Evolutionary conservation across 805 yeast species (phyloP).

Genomic region (Kodamaea restingae): DNA sequence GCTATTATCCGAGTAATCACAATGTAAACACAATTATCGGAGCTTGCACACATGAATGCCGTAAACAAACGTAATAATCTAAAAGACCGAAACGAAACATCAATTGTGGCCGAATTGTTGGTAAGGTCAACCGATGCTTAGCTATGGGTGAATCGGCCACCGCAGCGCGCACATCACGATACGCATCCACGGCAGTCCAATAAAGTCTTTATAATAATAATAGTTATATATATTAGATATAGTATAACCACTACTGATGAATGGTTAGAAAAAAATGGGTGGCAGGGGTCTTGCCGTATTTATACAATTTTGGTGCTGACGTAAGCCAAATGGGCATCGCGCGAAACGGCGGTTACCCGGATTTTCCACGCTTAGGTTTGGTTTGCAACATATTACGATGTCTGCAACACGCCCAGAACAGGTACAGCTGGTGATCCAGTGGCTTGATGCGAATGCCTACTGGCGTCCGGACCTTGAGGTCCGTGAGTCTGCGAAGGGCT

Average conservation of each 20-base stretch:
- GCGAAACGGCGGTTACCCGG: constrained; percentile 12
- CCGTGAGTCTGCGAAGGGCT: constrained; percentile 45
- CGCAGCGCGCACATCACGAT: constrained; percentile 14
- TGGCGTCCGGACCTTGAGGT: constrained; percentile 52
- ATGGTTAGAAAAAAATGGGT: constrained; percentile 32
- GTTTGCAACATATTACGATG: constrained; percentile 5
- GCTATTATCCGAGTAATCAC: constrained; percentile 40
- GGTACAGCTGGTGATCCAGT: constrained; percentile 24
- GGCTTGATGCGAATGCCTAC: constrained; percentile 56
- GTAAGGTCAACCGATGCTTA: constrained; percentile 67
- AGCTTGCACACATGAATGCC: constrained; percentile 34
- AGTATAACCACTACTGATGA: constrained; percentile 84
- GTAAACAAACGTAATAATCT: constrained; percentile 37
- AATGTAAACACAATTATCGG: constrained; percentile 23
- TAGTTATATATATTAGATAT: constrained; percentile 62
- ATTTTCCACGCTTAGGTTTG: constrained; percentile 2
- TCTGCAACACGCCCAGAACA: constrained; percentile 6
- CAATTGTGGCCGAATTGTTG: constrained; percentile 70
- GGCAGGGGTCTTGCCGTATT: constrained; percentile 23
- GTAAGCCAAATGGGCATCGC: background rate
- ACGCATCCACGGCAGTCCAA: constrained; percentile 36
- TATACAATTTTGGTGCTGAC: constrained; percentile 18
- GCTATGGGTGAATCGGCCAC: constrained; percentile 36
- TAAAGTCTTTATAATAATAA: constrained; percentile 44
- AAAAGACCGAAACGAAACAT: constrained; percentile 76